A percentile compares a stretch with the other conserved stretches of the same genome.
Evolutionary conservation across 2,329 filamentous ascomycete genomes (phyloP).

Genomic region (Ilyonectria destructans): DNA sequence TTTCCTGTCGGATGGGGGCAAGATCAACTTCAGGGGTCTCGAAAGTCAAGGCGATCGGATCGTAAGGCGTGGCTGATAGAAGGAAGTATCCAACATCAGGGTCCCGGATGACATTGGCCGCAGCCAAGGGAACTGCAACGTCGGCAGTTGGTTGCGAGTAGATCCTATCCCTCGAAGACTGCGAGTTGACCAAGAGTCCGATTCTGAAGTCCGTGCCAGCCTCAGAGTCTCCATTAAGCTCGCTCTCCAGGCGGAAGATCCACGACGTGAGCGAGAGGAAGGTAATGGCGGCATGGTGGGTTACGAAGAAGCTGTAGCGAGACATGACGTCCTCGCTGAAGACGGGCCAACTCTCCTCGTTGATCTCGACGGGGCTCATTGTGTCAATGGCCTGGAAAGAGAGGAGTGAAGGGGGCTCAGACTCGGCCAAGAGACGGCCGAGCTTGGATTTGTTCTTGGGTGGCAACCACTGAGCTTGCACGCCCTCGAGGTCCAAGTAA

Average conservation of each 20-base stretch:
- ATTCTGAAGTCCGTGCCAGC: slow-evolving; percentile 75
- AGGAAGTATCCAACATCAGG: slow-evolving; percentile 77
- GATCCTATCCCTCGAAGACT: slow-evolving; percentile 72
- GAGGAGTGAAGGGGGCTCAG: slow-evolving; percentile 66
- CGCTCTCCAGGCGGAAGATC: slow-evolving; percentile 76
- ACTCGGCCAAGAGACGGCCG: slow-evolving; percentile 57
- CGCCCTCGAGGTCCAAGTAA: slow-evolving; percentile 74
- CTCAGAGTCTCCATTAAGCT: slow-evolving; percentile 70
- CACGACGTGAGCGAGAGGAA: slow-evolving; percentile 74
- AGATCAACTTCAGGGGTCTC: slow-evolving; percentile 71
- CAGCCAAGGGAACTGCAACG: slow-evolving; percentile 66
- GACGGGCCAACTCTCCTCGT: slow-evolving; percentile 73
- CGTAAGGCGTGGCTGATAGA: slow-evolving; percentile 72
- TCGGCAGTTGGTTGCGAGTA: slow-evolving; percentile 69
- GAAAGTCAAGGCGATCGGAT: slow-evolving; percentile 73
- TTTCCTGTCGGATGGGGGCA: slow-evolving; percentile 60
- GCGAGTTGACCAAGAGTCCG: slow-evolving; percentile 72
- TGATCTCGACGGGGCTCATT: slow-evolving; percentile 69
- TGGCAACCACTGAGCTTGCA: slow-evolving; percentile 78
- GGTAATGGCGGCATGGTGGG: slow-evolving; percentile 73
- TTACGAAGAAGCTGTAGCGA: slow-evolving; percentile 76
- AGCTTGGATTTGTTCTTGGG: slow-evolving; percentile 68
- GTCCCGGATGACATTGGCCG: slow-evolving; percentile 69
- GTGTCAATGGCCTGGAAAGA: slow-evolving; percentile 77
- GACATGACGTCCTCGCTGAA: slow-evolving; percentile 75